A percentile compares a stretch with the other conserved stretches of the same genome.
Conservation (phyloP, 495 filamentous ascomycete genomes). For the Penicillium lagena region DNA sequence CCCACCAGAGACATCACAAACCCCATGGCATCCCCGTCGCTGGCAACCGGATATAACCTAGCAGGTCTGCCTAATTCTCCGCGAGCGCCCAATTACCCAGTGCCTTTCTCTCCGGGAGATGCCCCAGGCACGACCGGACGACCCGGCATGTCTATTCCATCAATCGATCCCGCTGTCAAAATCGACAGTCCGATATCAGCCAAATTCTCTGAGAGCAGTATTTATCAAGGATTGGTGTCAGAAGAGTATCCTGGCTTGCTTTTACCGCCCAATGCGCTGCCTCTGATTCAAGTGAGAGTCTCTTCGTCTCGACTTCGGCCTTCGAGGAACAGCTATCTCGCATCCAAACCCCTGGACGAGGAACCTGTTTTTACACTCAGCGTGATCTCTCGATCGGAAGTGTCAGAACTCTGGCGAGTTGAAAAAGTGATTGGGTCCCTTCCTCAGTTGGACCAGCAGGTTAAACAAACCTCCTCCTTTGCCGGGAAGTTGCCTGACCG, state of each 20-base stretch:
- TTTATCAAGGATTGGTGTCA: conserved; percentile 66
- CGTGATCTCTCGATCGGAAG: conserved; percentile 69
- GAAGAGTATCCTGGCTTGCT: conserved; percentile 80
- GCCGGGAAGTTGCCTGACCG: conserved; percentile 72
- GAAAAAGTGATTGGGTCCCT: conserved; percentile 85
- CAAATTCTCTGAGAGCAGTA: conserved; percentile 14
- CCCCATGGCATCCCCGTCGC: conserved; percentile 52
- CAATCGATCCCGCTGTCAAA: conserved; percentile 34
- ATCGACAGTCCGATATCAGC: conserved; percentile 29
- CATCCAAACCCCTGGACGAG: conserved; percentile 59
- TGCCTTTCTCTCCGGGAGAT: conserved; percentile 48
- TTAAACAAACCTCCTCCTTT: conserved; percentile 65
- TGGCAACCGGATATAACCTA: conserved; percentile 55
- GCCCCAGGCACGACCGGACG: conserved; percentile 1
- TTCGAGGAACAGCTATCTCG: conserved; percentile 76
- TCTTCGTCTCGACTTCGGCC: conserved; percentile 91
- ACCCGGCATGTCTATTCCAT: conserved; percentile 21
- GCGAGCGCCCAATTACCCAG: conserved; percentile 59
- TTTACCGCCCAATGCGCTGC: conserved; percentile 85
- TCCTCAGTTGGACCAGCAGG: conserved; percentile 70
- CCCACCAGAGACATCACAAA: conserved; percentile 41
- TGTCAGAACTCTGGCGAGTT: conserved; percentile 83
- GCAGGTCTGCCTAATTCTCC: conserved; percentile 64
- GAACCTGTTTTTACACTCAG: conserved; percentile 93
- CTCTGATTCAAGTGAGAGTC: conserved; percentile 76